These are phyloP conservation scores for Hamigera avellanea DNA, from an alignment of 495 filamentous ascomycete genomes.

Conservation along the genomic window DNA sequence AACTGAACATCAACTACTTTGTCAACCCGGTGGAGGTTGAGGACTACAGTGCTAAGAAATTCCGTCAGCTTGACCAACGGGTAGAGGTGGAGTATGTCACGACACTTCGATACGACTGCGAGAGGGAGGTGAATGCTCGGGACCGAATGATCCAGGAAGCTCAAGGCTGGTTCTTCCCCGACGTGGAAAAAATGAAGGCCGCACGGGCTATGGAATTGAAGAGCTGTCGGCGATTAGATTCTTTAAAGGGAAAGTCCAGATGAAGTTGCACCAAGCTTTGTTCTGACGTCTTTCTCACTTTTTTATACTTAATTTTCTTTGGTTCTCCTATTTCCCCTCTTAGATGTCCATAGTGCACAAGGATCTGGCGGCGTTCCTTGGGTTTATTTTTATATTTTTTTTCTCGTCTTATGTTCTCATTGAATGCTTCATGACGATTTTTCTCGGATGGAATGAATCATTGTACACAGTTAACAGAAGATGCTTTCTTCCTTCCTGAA, in stretches of 20 bases:
- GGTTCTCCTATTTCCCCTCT: background rate
- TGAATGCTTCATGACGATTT: constrained; percentile 7
- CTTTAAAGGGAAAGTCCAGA: constrained; percentile 26
- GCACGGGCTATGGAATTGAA: constrained; percentile 50
- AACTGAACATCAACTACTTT: constrained; percentile 67
- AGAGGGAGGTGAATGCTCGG: constrained; percentile 50
- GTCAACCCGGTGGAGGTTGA: constrained; percentile 68
- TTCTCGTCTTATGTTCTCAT: constrained; percentile 8
- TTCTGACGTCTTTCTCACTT: constrained; percentile 4
- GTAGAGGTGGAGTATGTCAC: constrained; percentile 65
- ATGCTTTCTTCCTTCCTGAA: too few relatives aligned
- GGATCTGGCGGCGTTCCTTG: constrained; percentile 13
- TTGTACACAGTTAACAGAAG: too few relatives aligned
- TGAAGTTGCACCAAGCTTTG: background rate
- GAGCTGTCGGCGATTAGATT: constrained; percentile 41
- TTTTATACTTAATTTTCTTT: constrained; percentile 3
- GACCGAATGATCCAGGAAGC: constrained; percentile 64
- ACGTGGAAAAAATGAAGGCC: constrained; percentile 61
- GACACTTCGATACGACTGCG: constrained; percentile 55
- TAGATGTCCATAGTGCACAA: constrained; percentile 14
- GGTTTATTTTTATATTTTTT: constrained; percentile 6
- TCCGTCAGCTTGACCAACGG: constrained; percentile 59
- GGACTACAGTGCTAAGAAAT: constrained; percentile 51
- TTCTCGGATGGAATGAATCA: too few relatives aligned
- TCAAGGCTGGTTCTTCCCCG: constrained; percentile 78